Base-by-base conservation (phyloP, 176 grass and related monocot genomes). In the Bolboschoenus planiculmis region DNA sequence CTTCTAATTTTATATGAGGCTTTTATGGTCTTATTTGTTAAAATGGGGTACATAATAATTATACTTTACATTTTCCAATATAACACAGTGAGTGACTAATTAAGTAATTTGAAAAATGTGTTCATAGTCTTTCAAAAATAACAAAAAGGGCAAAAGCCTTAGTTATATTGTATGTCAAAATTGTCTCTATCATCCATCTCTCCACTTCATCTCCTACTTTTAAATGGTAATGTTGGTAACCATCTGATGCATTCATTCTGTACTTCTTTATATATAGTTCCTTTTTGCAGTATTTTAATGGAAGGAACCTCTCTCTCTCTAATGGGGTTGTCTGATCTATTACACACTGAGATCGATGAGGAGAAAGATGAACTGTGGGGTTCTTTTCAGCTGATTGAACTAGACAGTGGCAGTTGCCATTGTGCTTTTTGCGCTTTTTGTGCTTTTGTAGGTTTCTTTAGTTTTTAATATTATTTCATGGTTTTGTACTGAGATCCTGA, bases 301-400 rank as follows among this genome's bases (percentile, higher is more conserved):
- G 4, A 79, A 13, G 34, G 79, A 65, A n/a, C n/a, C n/a, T n/a
- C n/a, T n/a, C n/a, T 82, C 39, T 80, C 35, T 66, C 26, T 20
- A 84, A 56, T 71, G 65, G 59, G 62, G 21, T 70, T 86, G 36
- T 89, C 87, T 83, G 83, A 83, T 89, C 70, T 84, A 31, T 70
- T 84, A 61, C 27, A 57, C 40, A 74, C 39, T 13, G 56, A 44
- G 40, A 47, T 40, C 21, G 11, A 27, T 36, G 57, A 21, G 30
- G 35, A 74, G 78, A 50, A 42, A 55, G 76, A 84, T 74, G 85
- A 85, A 84, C 88, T 83, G 79, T 92, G 75, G n/a, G 66, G 72
- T 85, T 77, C 88, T 94, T 97, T 92, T 90, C 87, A 85, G 88
- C 88, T 97, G 92, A 97, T 97, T 97, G 90, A 97, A 94, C 95